Percentiles rank a stretch among this genome's conserved stretches.
These are phyloP conservation scores for Coemansia sp. DNA, from an alignment of 192 early-diverging fungal genomes.

Conservation along the genomic window DNA sequence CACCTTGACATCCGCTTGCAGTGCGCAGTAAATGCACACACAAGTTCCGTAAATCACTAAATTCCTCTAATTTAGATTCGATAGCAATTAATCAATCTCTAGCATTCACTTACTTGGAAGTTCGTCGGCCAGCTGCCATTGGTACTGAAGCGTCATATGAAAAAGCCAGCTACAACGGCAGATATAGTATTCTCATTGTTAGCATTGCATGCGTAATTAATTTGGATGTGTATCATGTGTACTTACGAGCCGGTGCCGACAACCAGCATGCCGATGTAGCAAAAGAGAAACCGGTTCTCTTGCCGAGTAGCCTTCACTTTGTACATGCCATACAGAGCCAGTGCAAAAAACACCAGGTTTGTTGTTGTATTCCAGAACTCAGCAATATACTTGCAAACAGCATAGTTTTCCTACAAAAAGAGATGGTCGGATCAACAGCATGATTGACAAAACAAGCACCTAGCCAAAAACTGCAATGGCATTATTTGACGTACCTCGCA, in stretches of 20 bases:
- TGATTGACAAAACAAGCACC: not conserved
- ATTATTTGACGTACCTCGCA: constrained; percentile 37
- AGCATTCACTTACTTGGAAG: constrained; percentile 60
- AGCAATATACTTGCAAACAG: constrained; percentile 64
- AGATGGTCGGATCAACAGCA: not conserved
- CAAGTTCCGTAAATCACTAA: constrained; percentile 62
- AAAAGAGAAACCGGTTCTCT: constrained; percentile 58
- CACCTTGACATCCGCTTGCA: constrained; percentile 51
- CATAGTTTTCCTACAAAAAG: constrained; percentile 69
- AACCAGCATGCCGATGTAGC: constrained; percentile 59
- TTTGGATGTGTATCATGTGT: constrained; percentile 6
- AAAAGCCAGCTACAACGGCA: constrained; percentile 57
- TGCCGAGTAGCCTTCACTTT: constrained; percentile 49
- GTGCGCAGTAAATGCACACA: constrained; percentile 55
- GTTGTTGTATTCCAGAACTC: constrained; percentile 78
- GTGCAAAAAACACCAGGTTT: constrained; percentile 64
- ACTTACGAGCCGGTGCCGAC: constrained; percentile 71
- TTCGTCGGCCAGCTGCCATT: constrained; percentile 77
- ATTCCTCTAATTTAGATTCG: not conserved
- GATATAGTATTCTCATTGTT: too few species aligned
- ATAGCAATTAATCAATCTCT: not conserved
- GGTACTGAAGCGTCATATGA: constrained; percentile 73
- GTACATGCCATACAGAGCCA: constrained; percentile 61
- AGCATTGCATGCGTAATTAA: not conserved
- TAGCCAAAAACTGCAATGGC: too few species aligned